Conservation (phyloP, 495 filamentous ascomycete genomes). For the Terfezia boudieri region DNA sequence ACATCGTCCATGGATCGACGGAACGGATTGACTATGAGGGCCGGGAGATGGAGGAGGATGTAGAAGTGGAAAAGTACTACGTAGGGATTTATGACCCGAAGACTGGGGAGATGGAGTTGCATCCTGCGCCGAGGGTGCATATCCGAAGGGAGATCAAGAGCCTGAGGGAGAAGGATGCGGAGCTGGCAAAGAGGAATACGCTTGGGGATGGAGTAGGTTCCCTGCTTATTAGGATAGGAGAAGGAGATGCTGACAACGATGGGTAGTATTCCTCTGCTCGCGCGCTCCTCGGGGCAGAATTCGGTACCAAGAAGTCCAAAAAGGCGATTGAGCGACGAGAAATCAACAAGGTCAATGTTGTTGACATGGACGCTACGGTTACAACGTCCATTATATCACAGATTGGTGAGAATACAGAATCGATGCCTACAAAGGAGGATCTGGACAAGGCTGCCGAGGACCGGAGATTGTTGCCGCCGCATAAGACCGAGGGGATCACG, state of each 20-base stretch:
- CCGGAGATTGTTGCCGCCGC: conserved; percentile 53
- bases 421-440: conserved; percentile 36
- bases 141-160: conserved; percentile 39
- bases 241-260: conserved; percentile 20
- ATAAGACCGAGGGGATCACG: conserved; percentile 46
- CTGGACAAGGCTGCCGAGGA: conserved; percentile 44
- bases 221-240: not conserved
- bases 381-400: conserved; percentile 14
- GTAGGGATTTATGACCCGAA: conserved; percentile 63
- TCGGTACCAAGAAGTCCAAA: conserved; percentile 85
- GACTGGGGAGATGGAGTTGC: conserved; percentile 45
- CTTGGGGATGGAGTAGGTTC: not conserved
- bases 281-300: conserved; percentile 53
- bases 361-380: conserved; percentile 9
- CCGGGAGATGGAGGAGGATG: conserved; percentile 42
- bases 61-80: conserved; percentile 58
- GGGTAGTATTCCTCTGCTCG: conserved; percentile 7
- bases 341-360: conserved; percentile 14
- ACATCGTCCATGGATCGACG: conserved; percentile 56
- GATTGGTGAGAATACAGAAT: conserved; percentile 28
- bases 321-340: conserved; percentile 33
- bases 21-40: conserved; percentile 62
- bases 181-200: conserved; percentile 21
- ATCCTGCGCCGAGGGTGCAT: conserved; percentile 46
- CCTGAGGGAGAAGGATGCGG: conserved; percentile 25